Evolutionary conservation across 306 rosid species (phyloP).

Genomic region (Quercus glauca): DNA sequence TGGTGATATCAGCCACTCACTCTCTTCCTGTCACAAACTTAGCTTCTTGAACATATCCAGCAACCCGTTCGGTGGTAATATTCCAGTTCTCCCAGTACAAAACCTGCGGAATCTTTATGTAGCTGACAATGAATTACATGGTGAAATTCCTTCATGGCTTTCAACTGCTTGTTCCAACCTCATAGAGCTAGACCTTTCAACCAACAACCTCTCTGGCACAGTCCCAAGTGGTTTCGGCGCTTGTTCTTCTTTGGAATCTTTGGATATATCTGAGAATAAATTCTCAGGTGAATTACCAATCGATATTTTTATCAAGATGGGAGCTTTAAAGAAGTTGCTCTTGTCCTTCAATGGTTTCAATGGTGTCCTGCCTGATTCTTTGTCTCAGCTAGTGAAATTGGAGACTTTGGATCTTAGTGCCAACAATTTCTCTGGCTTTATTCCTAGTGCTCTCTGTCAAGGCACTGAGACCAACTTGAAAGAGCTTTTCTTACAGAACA

Average conservation of each 20-base stretch:
- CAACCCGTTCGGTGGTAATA: constrained; percentile 56
- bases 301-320: constrained; percentile 43
- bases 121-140: constrained; percentile 43
- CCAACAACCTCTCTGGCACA: constrained; percentile 44
- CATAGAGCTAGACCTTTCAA: constrained; percentile 56
- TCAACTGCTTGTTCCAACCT: constrained; percentile 46
- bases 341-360: constrained; percentile 45
- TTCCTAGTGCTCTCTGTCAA: constrained; percentile 54
- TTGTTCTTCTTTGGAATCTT: constrained; percentile 38
- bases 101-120: constrained; percentile 52
- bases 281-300: constrained; percentile 60
- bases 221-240: constrained; percentile 50
- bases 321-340: constrained; percentile 34
- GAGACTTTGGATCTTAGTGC: constrained; percentile 84
- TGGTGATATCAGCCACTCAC: constrained; percentile 48
- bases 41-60: constrained; percentile 51
- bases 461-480: constrained; percentile 40
- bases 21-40: constrained; percentile 49
- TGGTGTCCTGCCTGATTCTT: constrained; percentile 50
- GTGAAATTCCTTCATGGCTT: constrained; percentile 45
- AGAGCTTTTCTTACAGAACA: constrained; percentile 76
- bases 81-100: constrained; percentile 52
- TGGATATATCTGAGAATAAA: constrained; percentile 57
- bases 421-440: constrained; percentile 54
- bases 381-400: constrained; percentile 45